Evolutionary conservation across 148 eudicot species (phyloP).

Genomic region (Tetragonia tetragonoides): DNA sequence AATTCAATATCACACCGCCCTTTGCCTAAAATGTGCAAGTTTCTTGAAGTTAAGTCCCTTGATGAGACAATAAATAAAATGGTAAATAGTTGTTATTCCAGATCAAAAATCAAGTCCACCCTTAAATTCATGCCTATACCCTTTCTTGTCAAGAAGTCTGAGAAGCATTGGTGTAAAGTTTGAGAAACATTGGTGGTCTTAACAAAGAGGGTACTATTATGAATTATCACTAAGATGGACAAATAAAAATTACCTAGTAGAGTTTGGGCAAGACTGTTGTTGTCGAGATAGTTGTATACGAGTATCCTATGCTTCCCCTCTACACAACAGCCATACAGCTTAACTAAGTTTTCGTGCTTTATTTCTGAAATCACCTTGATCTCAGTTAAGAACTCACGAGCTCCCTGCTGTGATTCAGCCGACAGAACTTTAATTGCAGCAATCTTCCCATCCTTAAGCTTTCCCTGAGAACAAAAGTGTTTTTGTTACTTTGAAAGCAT

Average conservation of each 20-base stretch:
- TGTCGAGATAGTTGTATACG: conserved; percentile 51
- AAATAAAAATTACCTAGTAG: conserved; percentile 41
- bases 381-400: conserved; percentile 52
- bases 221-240: background rate
- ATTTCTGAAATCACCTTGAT: conserved; percentile 39
- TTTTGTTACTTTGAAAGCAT: background rate
- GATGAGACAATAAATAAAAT: background rate
- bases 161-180: background rate
- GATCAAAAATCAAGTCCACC: background rate
- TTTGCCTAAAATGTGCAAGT: conserved; percentile 25
- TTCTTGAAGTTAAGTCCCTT: conserved; percentile 4
- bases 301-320: conserved; percentile 48
- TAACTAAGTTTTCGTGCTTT: conserved; percentile 48
- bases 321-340: conserved; percentile 50
- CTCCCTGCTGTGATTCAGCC: conserved; percentile 49
- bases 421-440: conserved; percentile 56
- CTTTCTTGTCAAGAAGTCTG: background rate
- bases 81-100: background rate
- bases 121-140: background rate
- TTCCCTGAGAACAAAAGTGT: conserved; percentile 34
- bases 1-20: conserved; percentile 26
- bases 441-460: conserved; percentile 43
- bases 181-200: background rate
- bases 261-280: conserved; percentile 47
- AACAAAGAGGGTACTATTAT: background rate